Percentiles rank a stretch among this genome's conserved stretches.
phyloP scores from a whole-genome alignment of 148 eudicot species.

The Tetragonia tetragonoides region DNA sequence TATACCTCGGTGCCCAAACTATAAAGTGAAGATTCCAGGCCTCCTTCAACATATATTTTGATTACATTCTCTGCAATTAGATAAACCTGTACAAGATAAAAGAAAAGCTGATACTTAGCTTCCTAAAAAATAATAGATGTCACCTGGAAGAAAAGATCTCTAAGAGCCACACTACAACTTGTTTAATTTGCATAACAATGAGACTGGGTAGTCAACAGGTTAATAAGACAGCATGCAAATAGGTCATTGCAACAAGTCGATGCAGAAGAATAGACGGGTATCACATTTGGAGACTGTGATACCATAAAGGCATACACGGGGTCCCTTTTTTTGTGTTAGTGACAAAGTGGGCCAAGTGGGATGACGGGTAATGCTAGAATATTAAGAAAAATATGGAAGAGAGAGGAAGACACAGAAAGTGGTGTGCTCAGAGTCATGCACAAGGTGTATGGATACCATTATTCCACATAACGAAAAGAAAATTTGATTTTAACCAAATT shows the following conservation, averaged over 20 bases:
- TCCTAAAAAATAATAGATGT: not conserved
- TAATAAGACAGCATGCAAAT: not conserved
- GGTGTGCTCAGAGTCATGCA: no score
- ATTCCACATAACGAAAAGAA: no score
- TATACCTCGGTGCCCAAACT: constrained; percentile 89
- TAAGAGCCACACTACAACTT: not conserved
- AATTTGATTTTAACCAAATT: no score
- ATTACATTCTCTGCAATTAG: constrained; percentile 63
- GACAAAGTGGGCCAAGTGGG: no score
- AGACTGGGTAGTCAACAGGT: not conserved
- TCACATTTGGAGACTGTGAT: not conserved
- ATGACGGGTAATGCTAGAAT: no score
- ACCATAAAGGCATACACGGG: no score
- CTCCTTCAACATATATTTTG: constrained; percentile 86
- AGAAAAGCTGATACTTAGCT: constrained; percentile 9
- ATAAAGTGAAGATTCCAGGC: constrained; percentile 73
- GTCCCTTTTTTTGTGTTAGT: no score
- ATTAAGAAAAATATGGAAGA: no score
- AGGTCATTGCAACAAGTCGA: not conserved
- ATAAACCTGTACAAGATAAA: constrained; percentile 58
- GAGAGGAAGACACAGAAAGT: no score
- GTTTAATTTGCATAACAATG: not conserved
- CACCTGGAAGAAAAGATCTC: not conserved
- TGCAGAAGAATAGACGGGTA: not conserved
- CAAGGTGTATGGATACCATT: no score